Conservation (phyloP, 1,284 basidiomycete genomes). For the Ustilago cynodontis region DNA sequence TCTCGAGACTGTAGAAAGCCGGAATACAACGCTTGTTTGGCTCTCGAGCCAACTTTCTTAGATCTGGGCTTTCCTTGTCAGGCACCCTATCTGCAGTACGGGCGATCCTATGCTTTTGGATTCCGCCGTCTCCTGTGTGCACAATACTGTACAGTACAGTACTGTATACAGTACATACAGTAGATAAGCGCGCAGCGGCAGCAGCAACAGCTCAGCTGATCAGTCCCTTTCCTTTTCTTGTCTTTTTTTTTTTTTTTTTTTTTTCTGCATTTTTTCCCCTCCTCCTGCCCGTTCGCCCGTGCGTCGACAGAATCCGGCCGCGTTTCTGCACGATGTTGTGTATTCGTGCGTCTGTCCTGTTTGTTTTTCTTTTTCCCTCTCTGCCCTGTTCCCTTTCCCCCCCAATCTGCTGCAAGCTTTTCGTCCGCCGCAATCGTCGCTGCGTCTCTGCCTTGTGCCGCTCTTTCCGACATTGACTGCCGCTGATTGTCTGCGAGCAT, state of each 20-base stretch:
- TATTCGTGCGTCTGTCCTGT: conserved; percentile 1
- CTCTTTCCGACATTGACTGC: neutral
- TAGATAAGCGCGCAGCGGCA: too few relatives aligned
- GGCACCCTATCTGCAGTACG: conserved; percentile 6
- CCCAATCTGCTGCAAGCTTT: conserved; percentile 1
- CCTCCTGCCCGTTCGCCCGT: conserved; percentile 8
- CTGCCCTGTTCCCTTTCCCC: conserved; percentile 3
- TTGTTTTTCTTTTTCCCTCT: conserved; percentile 10
- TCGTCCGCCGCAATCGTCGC: conserved; percentile 19
- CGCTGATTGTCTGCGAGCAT: neutral
- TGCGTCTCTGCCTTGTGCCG: neutral
- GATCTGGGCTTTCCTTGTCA: neutral
- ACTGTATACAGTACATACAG: too few relatives aligned
- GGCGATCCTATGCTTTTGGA: neutral
- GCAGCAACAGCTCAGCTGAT: conserved; percentile 10
- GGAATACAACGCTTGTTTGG: conserved; percentile 3
- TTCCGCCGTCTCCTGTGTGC: conserved; percentile 1
- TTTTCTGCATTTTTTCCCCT: neutral
- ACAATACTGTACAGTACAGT: too few relatives aligned
- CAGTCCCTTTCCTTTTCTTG: neutral
- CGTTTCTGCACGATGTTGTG: conserved; percentile 7
- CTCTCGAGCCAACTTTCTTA: conserved; percentile 9
- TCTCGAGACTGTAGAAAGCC: neutral
- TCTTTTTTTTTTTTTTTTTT: neutral
- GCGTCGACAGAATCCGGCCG: conserved; percentile 17